Evolutionary conservation across 345 rosid species (phyloP).

Genomic region (Isatis tinctoria): DNA sequence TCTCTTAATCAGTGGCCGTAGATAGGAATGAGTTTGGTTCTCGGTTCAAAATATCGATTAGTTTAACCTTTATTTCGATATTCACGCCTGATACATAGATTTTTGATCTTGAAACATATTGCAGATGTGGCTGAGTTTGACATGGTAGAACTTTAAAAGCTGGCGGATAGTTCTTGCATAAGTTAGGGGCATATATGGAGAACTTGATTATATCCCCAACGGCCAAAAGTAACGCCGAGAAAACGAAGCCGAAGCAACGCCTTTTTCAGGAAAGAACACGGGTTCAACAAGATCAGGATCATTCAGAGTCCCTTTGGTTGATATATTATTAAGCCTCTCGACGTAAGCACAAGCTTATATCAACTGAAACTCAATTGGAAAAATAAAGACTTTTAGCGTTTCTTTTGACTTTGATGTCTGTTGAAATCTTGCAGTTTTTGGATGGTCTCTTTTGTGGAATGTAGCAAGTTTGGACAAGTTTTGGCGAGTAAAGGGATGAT

Average conservation of each 20-base stretch:
- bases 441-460: constrained; percentile 56
- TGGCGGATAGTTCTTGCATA: constrained; percentile 93
- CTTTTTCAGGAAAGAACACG: too few species aligned
- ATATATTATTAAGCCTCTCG: constrained; percentile 73
- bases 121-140: constrained; percentile 73
- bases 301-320: too few species aligned
- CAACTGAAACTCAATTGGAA: background rate
- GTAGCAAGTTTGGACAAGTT: constrained; percentile 53
- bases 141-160: background rate
- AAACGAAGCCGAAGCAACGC: too few species aligned
- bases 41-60: background rate
- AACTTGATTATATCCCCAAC: constrained; percentile 83
- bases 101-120: constrained; percentile 23
- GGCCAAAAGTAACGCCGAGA: constrained; percentile 93
- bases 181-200: constrained; percentile 99
- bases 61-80: too few species aligned
- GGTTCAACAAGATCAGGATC: too few species aligned
- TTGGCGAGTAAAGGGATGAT: constrained; percentile 69
- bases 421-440: constrained; percentile 49
- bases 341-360: constrained; percentile 39
- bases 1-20: constrained; percentile 68
- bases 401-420: background rate
- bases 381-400: background rate
- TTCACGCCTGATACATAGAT: background rate
- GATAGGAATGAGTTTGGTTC: constrained; percentile 74